These are phyloP conservation scores for Calonectria pauciramosa DNA, from an alignment of 2,329 filamentous ascomycete species.

Conservation along the genomic window DNA sequence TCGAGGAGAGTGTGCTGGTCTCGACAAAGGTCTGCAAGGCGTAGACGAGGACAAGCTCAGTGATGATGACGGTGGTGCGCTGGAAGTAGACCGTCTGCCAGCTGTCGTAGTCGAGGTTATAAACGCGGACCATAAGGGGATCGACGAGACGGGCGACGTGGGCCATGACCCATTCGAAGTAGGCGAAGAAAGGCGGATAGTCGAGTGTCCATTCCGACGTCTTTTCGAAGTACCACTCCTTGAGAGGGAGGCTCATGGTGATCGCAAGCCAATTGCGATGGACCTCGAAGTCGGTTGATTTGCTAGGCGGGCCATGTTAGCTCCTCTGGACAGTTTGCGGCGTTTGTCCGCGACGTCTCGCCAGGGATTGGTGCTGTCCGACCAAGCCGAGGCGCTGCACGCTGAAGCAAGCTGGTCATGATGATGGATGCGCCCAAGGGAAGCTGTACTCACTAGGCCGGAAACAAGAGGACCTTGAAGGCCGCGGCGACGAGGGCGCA, in stretches of 20 bases:
- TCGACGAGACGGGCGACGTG: constrained; percentile 84
- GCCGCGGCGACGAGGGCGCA: constrained; percentile 88
- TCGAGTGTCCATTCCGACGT: constrained; percentile 99
- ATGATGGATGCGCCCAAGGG: neutral
- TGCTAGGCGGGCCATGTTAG: constrained; percentile 67
- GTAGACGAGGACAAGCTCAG: constrained; percentile 87
- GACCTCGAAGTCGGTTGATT: constrained; percentile 99
- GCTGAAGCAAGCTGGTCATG: constrained; percentile 6
- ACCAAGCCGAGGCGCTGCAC: neutral
- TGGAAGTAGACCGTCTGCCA: constrained; percentile 97
- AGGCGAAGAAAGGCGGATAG: constrained; percentile 98
- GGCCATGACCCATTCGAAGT: constrained; percentile 94
- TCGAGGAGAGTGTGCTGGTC: constrained; percentile 74
- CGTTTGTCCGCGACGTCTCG: neutral
- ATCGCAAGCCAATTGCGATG: constrained; percentile 99
- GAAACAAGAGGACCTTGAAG: constrained; percentile 92
- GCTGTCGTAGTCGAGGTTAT: constrained; percentile 87
- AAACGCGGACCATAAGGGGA: constrained; percentile 83
- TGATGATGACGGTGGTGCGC: constrained; percentile 85
- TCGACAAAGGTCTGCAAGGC: constrained; percentile 87
- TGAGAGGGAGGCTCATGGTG: constrained; percentile 87
- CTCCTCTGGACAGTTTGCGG: neutral
- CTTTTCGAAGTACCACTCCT: constrained; percentile 96
- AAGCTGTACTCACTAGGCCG: constrained; percentile 82
- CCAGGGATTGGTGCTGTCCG: neutral